Evolutionary conservation across 129 eudicot genomes (phyloP).

Genomic region (Apium graveolens): DNA sequence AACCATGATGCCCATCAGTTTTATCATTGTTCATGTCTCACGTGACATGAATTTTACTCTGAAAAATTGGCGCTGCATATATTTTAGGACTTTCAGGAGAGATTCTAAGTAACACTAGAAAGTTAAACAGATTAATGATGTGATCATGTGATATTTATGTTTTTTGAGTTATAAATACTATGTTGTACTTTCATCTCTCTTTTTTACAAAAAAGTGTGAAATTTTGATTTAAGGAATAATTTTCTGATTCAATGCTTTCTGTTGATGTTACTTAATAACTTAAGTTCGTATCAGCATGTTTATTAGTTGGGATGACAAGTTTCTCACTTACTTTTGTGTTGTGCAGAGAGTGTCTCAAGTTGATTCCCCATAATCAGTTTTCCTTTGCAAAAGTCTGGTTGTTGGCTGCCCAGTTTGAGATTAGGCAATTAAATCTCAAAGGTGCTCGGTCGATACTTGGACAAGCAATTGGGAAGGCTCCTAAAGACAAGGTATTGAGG

Average conservation of each 20-base stretch:
- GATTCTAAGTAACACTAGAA: background rate
- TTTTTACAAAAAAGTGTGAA: background rate
- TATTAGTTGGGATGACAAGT: background rate
- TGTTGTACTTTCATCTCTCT: background rate
- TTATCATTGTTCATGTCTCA: background rate
- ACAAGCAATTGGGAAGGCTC: slow-evolving; percentile 77
- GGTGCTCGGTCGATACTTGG: slow-evolving; percentile 66
- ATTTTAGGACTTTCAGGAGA: background rate
- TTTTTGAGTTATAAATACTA: background rate
- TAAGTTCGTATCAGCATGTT: background rate
- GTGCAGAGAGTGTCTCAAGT: slow-evolving; percentile 51
- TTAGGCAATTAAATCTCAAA: slow-evolving; percentile 66
- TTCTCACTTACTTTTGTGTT: slow-evolving; percentile 9
- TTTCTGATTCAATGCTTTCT: background rate
- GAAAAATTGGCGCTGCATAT: background rate
- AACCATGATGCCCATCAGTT: too few relatives aligned
- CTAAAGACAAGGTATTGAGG: slow-evolving; percentile 65
- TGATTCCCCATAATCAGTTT: slow-evolving; percentile 76
- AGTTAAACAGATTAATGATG: background rate
- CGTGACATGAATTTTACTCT: background rate
- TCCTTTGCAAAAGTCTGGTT: slow-evolving; percentile 95
- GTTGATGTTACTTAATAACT: background rate
- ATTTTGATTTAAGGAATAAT: background rate
- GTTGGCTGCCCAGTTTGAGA: slow-evolving; percentile 92
- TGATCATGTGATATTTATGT: background rate